phyloP scores from a whole-genome alignment of 768 basidiomycete species.

The Cyclocybe aegerita region DNA sequence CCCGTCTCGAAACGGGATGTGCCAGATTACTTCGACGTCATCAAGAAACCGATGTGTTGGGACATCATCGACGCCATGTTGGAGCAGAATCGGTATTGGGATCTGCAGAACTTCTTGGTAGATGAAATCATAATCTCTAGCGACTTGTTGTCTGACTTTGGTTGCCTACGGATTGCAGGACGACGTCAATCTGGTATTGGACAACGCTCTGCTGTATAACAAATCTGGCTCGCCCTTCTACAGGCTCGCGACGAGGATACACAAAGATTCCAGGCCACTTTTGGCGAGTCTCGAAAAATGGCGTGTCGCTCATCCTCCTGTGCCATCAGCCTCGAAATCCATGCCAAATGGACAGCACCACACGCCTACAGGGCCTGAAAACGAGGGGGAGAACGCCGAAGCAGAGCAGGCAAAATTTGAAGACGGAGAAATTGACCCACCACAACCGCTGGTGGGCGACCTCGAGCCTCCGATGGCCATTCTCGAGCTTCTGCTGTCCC shows the following conservation, averaged over 20 bases:
- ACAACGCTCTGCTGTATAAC: slow-evolving; percentile 90
- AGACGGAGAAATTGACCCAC: slow-evolving; percentile 2
- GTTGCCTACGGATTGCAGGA: slow-evolving; percentile 38
- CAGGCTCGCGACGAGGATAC: slow-evolving; percentile 67
- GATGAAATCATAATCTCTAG: slow-evolving; percentile 3
- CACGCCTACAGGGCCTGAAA: not conserved
- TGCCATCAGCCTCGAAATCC: not conserved
- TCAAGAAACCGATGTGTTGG: slow-evolving; percentile 90
- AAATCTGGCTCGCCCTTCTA: slow-evolving; percentile 68
- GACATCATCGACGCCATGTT: slow-evolving; percentile 77
- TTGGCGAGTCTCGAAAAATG: slow-evolving; percentile 39
- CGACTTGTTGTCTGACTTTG: not conserved
- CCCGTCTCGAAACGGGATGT: slow-evolving; percentile 80
- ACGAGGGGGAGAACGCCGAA: not conserved
- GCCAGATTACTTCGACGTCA: slow-evolving; percentile 88
- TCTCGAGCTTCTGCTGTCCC: slow-evolving; percentile 55
- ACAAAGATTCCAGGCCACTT: slow-evolving; percentile 37
- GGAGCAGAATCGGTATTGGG: slow-evolving; percentile 80
- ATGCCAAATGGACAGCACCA: too few species aligned
- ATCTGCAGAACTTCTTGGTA: slow-evolving; percentile 73
- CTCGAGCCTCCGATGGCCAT: slow-evolving; percentile 68
- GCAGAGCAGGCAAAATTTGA: not conserved
- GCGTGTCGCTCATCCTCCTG: slow-evolving; percentile 12
- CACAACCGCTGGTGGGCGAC: slow-evolving; percentile 50
- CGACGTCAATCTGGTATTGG: slow-evolving; percentile 80